Conservation (phyloP, 2,329 filamentous ascomycete genomes). For the Colletotrichum destructivum region DNA sequence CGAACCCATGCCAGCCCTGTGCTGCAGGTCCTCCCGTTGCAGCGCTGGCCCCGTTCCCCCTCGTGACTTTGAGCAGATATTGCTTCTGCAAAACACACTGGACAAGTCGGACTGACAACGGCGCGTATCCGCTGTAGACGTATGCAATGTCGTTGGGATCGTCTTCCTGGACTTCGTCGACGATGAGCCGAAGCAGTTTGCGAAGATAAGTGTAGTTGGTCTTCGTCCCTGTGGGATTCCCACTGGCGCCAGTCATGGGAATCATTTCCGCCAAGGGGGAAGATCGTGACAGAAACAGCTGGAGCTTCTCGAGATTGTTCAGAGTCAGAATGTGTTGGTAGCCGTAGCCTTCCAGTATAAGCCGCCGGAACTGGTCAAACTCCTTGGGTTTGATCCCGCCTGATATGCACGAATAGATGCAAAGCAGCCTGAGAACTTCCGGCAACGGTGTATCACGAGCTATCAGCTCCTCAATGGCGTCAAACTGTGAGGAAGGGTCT, state of each 20-base stretch:
- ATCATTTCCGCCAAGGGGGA: conserved; percentile 87
- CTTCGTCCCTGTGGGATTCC: conserved; percentile 76
- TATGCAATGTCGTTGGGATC: conserved; percentile 97
- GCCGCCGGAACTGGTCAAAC: conserved; percentile 88
- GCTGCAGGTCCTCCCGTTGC: conserved; percentile 62
- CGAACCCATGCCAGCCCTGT: conserved; percentile 93
- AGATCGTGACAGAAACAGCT: conserved; percentile 83
- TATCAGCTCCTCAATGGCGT: conserved; percentile 95
- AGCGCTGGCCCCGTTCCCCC: conserved; percentile 68
- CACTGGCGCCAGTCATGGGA: conserved; percentile 76
- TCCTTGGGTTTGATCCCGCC: conserved; percentile 92
- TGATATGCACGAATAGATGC: conserved; percentile 90
- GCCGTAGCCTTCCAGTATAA: conserved; percentile 93
- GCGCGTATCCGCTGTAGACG: conserved; percentile 97
- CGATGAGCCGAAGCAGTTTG: conserved; percentile 88
- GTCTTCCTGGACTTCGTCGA: conserved; percentile 96
- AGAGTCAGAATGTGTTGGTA: conserved; percentile 95
- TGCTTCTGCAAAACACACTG: conserved; percentile 95
- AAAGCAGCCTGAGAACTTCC: conserved; percentile 88
- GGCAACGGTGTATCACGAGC: conserved; percentile 85
- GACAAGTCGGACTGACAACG: conserved; percentile 89
- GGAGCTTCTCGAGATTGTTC: conserved; percentile 88
- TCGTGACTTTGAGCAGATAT: conserved; percentile 80
- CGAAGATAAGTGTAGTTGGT: conserved; percentile 93
- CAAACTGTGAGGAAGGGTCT: conserved; percentile 90